Base-by-base conservation (phyloP, 2,329 filamentous ascomycete species). In the Pseudogymnoascus sp. region DNA sequence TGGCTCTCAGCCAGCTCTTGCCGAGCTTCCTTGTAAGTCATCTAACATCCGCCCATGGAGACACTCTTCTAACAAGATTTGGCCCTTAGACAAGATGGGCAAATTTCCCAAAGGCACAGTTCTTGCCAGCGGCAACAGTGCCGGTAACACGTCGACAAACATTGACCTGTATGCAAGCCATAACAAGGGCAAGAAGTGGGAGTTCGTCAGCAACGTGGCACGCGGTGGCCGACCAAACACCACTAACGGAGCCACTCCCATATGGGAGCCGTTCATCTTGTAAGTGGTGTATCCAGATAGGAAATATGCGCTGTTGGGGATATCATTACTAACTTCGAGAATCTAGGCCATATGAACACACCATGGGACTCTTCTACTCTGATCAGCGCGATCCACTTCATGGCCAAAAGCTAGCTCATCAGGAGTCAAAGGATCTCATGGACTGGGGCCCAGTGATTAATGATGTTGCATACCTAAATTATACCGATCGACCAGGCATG, bases 201-300 rank as follows among this genome's bases (percentile, higher is more conserved):
- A 82, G 33, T 90, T 89, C 67, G 81, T 89, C 60, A 86, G 82
- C 63, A 80, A 84, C 66, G 81, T 90, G 45, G 87, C 86, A 0
- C 74, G 76, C 1, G 88, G 87, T 38, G 78, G 78, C 55, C 85
- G 86, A 2, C 68, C 77, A 0, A 82, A 86, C 2, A 80, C 83
- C 33, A 55, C 70, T 68, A 88, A 90, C 68, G 87, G 84, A 1
- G 72, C 84, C 37, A 87, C 85, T 0, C 85, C 87, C 0, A 84
- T 91, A 19, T 91, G 88, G 88, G 88, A 91, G 72, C 88, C 88
- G 0, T 89, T 87, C 72, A 73, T 90, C 41, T 70, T 84, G 72
- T 76, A 80, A 19, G 38, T 41, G 38, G 14, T 41, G 38, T 10
- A 19, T 39, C 8, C 38, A 19, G 38, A 16, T 14, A 6, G 38